Evolutionary conservation across 257 asterid genomes (phyloP), one percentile per base, ranked within the genome.

Genomic region (Lycium barbarum): DNA sequence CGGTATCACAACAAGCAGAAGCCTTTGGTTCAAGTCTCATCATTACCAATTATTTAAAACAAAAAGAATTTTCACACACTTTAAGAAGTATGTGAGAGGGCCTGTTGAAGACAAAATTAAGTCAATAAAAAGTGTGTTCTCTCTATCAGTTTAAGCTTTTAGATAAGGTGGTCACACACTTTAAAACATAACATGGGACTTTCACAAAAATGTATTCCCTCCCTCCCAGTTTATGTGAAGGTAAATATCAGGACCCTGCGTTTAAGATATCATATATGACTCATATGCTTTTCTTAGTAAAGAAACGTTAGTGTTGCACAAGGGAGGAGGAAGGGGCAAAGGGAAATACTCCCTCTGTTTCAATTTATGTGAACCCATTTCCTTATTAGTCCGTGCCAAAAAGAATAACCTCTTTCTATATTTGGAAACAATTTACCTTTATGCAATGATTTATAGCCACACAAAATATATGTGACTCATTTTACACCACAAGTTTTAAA

Each of bases 111-210:
- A 70, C 33, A 38, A 40, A 38, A 38, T 70, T 70, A 38, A 70
- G 54, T 70, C 33, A 70, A 70, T 70, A 70, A 40, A 70, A 8
- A 17, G 79, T 70, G 54, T 70, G 79, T 17, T 59, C 35, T 70
- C 78, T 40, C 54, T 38, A 61, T 61, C 14, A 0, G 6, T 8
- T 61, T 20, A 45, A 38, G 15, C 8, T 2, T 55, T 70, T 70
- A 40, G 79, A 38, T 70, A 38, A 70, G 49, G 38, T 2, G 14
- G 14, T 1, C 79, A 70, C 79, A 38, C 53, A 9, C 49, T 38
- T 70, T 38, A 38, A 67, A 70, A 17, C 79, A 40, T 38, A 70
- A 17, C 79, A 40, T 38, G 54, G 33, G 17, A 38, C 33, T 70
- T 38, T 40, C 78, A 70, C 78, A 70, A 70, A 70, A 17, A 40